Evolutionary conservation across 495 filamentous ascomycete genomes (phyloP), one percentile per base, ranked within the genome.

Genomic region (Lasiosphaeria miniovina): DNA sequence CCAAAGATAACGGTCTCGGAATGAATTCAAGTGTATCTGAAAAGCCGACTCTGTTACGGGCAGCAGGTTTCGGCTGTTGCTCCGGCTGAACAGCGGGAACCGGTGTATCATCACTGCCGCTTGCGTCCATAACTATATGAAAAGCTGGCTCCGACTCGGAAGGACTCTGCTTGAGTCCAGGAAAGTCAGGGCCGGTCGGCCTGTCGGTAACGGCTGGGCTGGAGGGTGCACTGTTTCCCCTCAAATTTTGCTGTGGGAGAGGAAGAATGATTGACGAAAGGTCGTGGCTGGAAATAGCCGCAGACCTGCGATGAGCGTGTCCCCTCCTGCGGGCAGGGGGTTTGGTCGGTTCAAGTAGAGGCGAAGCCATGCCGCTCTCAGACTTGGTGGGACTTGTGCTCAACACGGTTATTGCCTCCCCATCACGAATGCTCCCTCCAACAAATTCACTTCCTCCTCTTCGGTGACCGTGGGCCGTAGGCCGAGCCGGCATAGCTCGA

Each of bases 231-330:
- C 86, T 92, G 52, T 76, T 84, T 36, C 81, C 78, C 50, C 77
- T 76, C 35, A 79, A 48, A 56, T 73, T 74, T 17, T 84, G 69
- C 24, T 68, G 70, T 3, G 81, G 69, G 10, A 83, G 81, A 58
- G 87, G 87, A 32, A 90, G 74, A 49, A 96, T 89, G 17, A 85
- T 80, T 6, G 85, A 86, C 6, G 70, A 64, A 4, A 95, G 71
- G 74, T 96, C 92, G 60, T 91, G 86, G 60, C 81, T 87, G n/a
- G 91, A 94, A 10, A 96, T 86, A 1, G 92, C 92, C 38, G 84
- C 86, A n/a, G 90, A 95, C 58, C 92, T 84, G 53, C 91, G 84
- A 75, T 96, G 92, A 11, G 86, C 86, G 74, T 96, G 92, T 17
- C 89, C 85, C 65, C 89, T 82, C 57, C 83, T 77, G 35, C 78